Base-by-base conservation (phyloP, 2,329 filamentous ascomycete genomes). In the Laburnicola sp. region DNA sequence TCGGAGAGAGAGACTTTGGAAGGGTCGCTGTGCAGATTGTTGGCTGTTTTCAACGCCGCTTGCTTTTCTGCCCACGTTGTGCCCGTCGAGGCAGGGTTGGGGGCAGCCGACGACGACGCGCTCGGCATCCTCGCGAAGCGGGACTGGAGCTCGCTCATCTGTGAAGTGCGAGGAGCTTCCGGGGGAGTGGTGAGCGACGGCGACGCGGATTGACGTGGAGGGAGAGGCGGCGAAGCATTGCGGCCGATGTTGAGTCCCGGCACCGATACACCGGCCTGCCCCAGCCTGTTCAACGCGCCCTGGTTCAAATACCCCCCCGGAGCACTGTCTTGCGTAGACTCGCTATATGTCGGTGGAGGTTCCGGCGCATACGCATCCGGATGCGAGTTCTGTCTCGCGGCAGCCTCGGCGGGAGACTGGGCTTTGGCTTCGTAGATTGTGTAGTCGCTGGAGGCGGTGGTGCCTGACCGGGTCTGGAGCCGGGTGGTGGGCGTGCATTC, bases 201-300 rank as follows among this genome's bases (percentile, higher is more conserved):
- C 25, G 66, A 57, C 53, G 46, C 55, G 10, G 59, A 67, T 54
- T 62, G 69, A 51, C 60, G 67, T 26, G 58, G 59, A 31, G 65
- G 64, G 36, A 66, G 62, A 37, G 63, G 67, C 43, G 69, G 69
- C 52, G 67, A 68, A n/a, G 63, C 63, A 50, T 59, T 74, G 40
- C 66, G 69, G 3, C 84, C 86, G 54, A 96, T 95, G 4, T 88
- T 88, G 3, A 96, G 77, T 0, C 82, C 87, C 0, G 91, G 87
- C 0, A 96, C 89, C 0, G 86, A 88, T 4, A 96, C 79, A 1
- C 91, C 91, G 1, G 89, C 86, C 32, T 84, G 81, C 8, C 86
- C 83, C 6, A 97, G 78, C 36, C 89, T 81, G 51, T 76, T 80
- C 48, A 87, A 69, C 4, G 90, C 86, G 4, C 79, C 82, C 60